phyloP scores from a whole-genome alignment of 176 grass and related monocot species.

The Avena insularis region DNA sequence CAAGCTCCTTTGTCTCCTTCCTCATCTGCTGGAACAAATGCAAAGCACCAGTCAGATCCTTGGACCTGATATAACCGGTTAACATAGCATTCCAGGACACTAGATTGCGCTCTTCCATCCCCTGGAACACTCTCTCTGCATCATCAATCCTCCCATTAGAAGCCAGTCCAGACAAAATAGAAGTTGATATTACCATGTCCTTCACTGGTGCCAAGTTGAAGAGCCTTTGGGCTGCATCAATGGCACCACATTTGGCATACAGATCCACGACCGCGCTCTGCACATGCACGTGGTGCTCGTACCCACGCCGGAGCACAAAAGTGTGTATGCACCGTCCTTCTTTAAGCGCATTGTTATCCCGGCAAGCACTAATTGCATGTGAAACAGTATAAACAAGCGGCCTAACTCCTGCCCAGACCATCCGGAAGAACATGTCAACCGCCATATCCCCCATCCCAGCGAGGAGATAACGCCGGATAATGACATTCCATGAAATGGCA shows the following conservation, averaged over 20 bases:
- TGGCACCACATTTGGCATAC: conserved; percentile 78
- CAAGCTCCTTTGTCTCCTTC: conserved; percentile 53
- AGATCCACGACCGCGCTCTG: conserved; percentile 66
- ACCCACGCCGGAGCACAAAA: conserved; percentile 57
- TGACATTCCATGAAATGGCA: conserved; percentile 87
- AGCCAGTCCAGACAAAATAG: conserved; percentile 67
- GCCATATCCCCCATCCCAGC: conserved; percentile 63
- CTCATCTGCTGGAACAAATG: conserved; percentile 76
- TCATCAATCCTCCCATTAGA: conserved; percentile 75
- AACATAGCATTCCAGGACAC: conserved; percentile 97
- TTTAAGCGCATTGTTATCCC: conserved; percentile 52
- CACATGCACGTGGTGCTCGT: conserved; percentile 54
- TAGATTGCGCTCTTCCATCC: conserved; percentile 74
- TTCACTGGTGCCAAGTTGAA: conserved; percentile 64
- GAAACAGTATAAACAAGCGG: conserved; percentile 84
- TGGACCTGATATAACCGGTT: conserved; percentile 59
- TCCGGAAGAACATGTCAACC: conserved; percentile 76
- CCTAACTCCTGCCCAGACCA: conserved; percentile 59
- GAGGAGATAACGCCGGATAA: conserved; percentile 79
- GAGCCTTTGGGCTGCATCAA: conserved; percentile 68
- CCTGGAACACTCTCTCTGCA: conserved; percentile 66
- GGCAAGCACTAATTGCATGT: conserved; percentile 76
- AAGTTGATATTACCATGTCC: conserved; percentile 77
- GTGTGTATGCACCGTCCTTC: conserved; percentile 73
- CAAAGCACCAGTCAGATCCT: conserved; percentile 69